A percentile compares a stretch with the other conserved stretches of the same genome.
Conservation (phyloP, 345 rosid species). For the Eutrema yunnanense region DNA sequence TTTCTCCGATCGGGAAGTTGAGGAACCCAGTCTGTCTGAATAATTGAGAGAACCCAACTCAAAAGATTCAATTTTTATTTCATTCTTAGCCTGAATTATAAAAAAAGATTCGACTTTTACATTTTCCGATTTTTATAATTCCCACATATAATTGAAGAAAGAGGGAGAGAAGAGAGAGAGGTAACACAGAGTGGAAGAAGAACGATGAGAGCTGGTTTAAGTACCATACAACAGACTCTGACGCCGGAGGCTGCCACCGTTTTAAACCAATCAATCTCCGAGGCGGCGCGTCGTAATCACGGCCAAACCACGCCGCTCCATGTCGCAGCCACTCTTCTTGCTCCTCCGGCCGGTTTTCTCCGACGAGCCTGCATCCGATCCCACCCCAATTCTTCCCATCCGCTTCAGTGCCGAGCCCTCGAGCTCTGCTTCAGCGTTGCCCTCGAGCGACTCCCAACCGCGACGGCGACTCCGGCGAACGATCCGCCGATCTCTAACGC, state of each 20-base stretch:
- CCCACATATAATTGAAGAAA: slow-evolving; percentile 29
- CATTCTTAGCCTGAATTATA: neutral
- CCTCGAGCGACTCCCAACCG: slow-evolving; percentile 81
- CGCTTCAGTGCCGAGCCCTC: slow-evolving; percentile 95
- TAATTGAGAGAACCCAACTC: slow-evolving; percentile 26
- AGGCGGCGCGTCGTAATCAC: slow-evolving; percentile 87
- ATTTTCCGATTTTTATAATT: neutral
- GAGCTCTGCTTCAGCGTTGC: slow-evolving; percentile 99
- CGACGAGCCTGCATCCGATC: slow-evolving; percentile 97
- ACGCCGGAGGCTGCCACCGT: slow-evolving; percentile 93
- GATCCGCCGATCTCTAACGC: slow-evolving; percentile 99
- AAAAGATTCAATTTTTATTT: slow-evolving; percentile 20
- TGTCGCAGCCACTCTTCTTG: slow-evolving; percentile 78
- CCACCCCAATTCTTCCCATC: slow-evolving; percentile 96
- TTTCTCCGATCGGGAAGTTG: neutral
- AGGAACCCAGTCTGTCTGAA: slow-evolving; percentile 12
- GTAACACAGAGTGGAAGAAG: neutral
- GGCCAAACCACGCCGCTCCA: slow-evolving; percentile 98
- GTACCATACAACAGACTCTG: slow-evolving; percentile 96
- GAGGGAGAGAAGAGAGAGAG: neutral
- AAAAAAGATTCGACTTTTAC: slow-evolving; percentile 17
- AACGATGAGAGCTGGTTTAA: slow-evolving; percentile 86
- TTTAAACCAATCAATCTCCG: slow-evolving; percentile 82
- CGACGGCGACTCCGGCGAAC: slow-evolving; percentile 33
- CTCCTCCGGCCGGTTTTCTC: slow-evolving; percentile 78